These are phyloP conservation scores for Allium fistulosum DNA, from an alignment of 106 monocot species.

Conservation along the genomic window DNA sequence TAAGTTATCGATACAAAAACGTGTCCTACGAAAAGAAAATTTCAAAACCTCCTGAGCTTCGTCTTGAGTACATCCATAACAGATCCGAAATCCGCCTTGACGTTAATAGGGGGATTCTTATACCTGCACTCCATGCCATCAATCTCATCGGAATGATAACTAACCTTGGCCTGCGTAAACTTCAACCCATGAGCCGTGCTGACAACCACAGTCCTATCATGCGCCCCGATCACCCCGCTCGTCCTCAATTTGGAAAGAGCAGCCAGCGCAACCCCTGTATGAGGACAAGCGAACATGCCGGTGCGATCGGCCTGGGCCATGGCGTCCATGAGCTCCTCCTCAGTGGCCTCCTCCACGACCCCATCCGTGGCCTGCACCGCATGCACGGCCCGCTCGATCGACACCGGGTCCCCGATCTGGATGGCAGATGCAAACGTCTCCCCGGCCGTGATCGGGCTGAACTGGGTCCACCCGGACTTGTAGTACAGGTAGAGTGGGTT, in stretches of 20 bases:
- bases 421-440: slow-evolving; percentile 88
- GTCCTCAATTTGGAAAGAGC: slow-evolving; percentile 70
- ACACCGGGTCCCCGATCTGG: slow-evolving; percentile 93
- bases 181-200: slow-evolving; percentile 96
- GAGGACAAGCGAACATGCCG: slow-evolving; percentile 95
- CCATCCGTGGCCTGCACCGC: slow-evolving; percentile 58
- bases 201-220: slow-evolving; percentile 80
- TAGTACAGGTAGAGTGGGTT: slow-evolving; percentile 81
- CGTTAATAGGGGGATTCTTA: slow-evolving; percentile 74
- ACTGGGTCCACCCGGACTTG: slow-evolving; percentile 71
- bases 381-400: slow-evolving; percentile 78
- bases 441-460: slow-evolving; percentile 44
- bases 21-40: no score
- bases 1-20: no score
- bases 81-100: slow-evolving; percentile 80
- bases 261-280: slow-evolving; percentile 90
- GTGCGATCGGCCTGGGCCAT: slow-evolving; percentile 76
- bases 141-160: slow-evolving; percentile 69
- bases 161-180: slow-evolving; percentile 84
- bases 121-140: slow-evolving; percentile 53
- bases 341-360: slow-evolving; percentile 95
- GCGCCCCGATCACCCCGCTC: slow-evolving; percentile 49
- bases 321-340: slow-evolving; percentile 94
- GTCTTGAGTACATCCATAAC: slow-evolving; percentile 87
- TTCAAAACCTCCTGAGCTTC: slow-evolving; percentile 21